A percentile compares a stretch with the other conserved stretches of the same genome.
Conservation (phyloP, 352 stramenopile species). For the Pythium monospermum region DNA sequence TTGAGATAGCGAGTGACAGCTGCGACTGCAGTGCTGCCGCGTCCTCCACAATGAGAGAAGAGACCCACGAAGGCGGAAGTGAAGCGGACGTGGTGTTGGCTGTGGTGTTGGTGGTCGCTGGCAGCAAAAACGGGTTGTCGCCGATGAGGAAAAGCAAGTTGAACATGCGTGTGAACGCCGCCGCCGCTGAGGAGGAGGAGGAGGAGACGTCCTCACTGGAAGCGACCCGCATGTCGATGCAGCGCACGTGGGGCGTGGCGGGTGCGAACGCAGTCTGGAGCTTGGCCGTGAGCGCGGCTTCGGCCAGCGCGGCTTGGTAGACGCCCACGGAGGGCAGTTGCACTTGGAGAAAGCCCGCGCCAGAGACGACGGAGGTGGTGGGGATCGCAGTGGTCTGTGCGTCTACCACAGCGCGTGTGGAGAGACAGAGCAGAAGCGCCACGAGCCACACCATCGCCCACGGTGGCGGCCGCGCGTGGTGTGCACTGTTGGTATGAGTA, state of each 20-base stretch:
- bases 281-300: neutral
- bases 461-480: no score
- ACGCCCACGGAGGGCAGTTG: constrained; percentile 5
- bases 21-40: neutral
- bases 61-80: neutral
- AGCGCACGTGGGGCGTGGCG: neutral
- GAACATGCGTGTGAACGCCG: constrained; percentile 2
- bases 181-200: neutral
- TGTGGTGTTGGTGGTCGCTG: neutral
- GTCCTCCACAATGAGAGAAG: no score
- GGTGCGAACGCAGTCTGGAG: constrained; percentile 2
- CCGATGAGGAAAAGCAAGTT: constrained; percentile 19
- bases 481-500: no score
- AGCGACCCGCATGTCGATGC: constrained; percentile 8
- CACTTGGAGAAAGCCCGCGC: constrained; percentile 9
- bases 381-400: neutral
- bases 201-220: neutral
- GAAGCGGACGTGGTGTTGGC: neutral
- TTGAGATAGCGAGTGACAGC: neutral
- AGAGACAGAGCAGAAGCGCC: neutral
- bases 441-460: no score
- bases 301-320: constrained; percentile 4
- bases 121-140: constrained; percentile 9
- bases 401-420: neutral
- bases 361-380: neutral